Base-by-base conservation (phyloP, 345 rosid species). In the Linum tenue region DNA sequence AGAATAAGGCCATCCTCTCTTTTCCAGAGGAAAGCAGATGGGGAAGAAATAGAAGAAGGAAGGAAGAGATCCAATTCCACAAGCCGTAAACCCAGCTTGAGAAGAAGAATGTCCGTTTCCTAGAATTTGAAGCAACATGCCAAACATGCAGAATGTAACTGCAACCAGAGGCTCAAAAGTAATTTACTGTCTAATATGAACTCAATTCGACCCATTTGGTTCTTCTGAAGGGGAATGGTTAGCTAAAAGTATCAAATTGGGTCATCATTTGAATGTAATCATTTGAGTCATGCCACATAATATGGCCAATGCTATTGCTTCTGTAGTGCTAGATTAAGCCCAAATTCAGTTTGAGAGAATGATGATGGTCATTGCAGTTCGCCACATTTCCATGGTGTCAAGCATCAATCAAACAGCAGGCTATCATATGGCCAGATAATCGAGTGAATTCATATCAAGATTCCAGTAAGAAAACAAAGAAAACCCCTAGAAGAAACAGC, bases 1-100 rank as follows among this genome's bases (percentile, higher is more conserved):
- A 88, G 82, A 77, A 81, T 83, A 50, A 83, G 78, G 74, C 73
- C 58, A 62, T 69, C 92, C 1, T 11, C 74, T 66, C 68, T 66
- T 10, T 72, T 79, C 70, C 83, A 81, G 37, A 39, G 74, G 7
- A 84, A 79, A 75, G 65, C 36, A 0, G 86, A 81, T 7, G 79
- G 72, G 9, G 79, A 79, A 9, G 83, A 75, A 66, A 67, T 55
- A 3, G 73, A 69, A 51, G 80, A 78, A 16, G 67, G 4, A 50
- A 75, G 63, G 66, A 74, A 61, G 53, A 78, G 69, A 70, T 51
- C 68, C 37, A 66, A 69, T 44, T 70, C 79, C 55, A 39, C 57
- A 39, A 62, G 71, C 37, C 8, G 7, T 39, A 69, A 62, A 69
- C 41, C 58, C 62, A 78, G 70, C 75, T 67, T 69, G 36, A 70